phyloP scores from a whole-genome alignment of 2,329 filamentous ascomycete genomes.

The Aspergillus hiratsukae region DNA sequence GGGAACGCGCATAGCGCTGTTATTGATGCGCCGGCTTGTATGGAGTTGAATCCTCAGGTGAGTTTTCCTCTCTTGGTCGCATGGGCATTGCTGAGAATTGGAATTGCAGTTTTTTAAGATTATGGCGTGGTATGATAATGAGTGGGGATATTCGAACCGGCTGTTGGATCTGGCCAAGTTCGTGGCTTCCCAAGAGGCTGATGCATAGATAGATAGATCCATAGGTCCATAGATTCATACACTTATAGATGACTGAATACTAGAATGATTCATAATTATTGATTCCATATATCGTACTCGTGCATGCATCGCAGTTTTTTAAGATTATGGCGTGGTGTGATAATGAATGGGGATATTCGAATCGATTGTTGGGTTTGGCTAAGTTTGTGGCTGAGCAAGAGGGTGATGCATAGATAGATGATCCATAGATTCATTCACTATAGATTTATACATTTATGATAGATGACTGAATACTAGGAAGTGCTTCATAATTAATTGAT shows the following conservation, averaged over 20 bases:
- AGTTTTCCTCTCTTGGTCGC: neutral
- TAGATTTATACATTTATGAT: neutral
- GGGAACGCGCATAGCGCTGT: constrained; percentile 84
- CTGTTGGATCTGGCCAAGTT: constrained; percentile 60
- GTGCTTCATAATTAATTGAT: too few relatives aligned
- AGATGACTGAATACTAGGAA: too few relatives aligned
- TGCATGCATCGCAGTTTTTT: constrained; percentile 76
- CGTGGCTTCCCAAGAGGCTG: constrained; percentile 14
- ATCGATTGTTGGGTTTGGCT: constrained; percentile 70
- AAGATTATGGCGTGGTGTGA: constrained; percentile 93
- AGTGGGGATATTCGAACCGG: constrained; percentile 93
- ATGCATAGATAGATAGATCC: constrained; percentile 9
- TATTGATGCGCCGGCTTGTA: constrained; percentile 92
- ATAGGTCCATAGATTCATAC: neutral
- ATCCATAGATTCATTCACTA: neutral
- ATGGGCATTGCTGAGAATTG: too few relatives aligned
- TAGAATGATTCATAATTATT: too few relatives aligned
- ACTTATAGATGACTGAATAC: neutral
- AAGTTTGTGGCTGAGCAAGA: constrained; percentile 15
- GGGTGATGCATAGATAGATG: constrained; percentile 12
- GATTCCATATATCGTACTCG: too few relatives aligned
- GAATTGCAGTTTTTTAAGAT: constrained; percentile 80
- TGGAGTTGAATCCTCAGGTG: constrained; percentile 64
- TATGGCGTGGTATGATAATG: constrained; percentile 91
- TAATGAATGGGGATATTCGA: constrained; percentile 96